Conservation (phyloP, 495 filamentous ascomycete species). For the Aspergillus panamensis region DNA sequence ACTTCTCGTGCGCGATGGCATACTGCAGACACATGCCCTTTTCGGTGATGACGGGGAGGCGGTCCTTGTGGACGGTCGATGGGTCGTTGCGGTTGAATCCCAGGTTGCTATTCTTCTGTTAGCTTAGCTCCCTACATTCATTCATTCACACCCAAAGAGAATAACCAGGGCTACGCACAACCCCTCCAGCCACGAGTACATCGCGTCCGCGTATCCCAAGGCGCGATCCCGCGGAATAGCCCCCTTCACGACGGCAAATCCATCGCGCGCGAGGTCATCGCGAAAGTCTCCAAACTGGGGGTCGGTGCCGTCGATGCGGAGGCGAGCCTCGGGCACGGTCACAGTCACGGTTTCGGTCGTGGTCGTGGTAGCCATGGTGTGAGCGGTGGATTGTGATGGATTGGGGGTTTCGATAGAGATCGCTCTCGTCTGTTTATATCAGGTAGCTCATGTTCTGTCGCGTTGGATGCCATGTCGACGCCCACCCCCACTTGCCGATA, state of each 20-base stretch:
- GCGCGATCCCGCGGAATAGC: constrained; percentile 39
- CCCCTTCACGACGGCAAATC: constrained; percentile 42
- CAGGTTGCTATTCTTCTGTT: constrained; percentile 25
- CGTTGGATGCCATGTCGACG: no score
- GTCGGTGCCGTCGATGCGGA: constrained; percentile 24
- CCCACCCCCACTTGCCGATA: no score
- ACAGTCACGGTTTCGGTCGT: constrained; percentile 18
- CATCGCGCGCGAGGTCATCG: constrained; percentile 37
- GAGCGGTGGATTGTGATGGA: no score
- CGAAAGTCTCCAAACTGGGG: constrained; percentile 26
- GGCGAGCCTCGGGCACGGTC: constrained; percentile 2
- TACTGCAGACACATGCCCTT: constrained; percentile 41
- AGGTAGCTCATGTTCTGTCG: no score
- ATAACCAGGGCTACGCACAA: constrained; percentile 22
- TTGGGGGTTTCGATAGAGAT: no score
- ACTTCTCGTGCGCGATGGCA: constrained; percentile 38
- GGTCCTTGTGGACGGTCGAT: constrained; percentile 32
- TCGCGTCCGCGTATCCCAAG: constrained; percentile 30
- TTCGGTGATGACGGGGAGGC: constrained; percentile 39
- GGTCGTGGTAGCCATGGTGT: constrained; percentile 2
- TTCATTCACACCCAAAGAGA: neutral
- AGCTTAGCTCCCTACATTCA: no score
- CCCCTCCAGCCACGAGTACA: constrained; percentile 37
- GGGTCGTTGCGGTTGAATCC: constrained; percentile 39
- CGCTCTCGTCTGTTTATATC: no score